These are phyloP conservation scores for Heritiera fomes DNA, from an alignment of 345 rosid genomes.

Conservation along the genomic window DNA sequence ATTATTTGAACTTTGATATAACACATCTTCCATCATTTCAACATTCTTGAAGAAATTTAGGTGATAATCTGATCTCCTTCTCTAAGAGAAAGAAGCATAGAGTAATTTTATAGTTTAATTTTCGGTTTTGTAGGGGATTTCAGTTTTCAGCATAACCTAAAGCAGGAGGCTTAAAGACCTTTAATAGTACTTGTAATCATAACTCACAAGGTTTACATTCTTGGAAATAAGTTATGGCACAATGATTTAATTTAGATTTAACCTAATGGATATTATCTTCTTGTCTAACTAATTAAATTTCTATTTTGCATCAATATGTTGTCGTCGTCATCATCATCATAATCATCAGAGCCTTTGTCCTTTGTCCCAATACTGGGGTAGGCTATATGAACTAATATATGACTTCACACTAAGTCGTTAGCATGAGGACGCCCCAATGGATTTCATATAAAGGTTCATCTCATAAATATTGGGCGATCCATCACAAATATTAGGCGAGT, in stretches of 20 bases:
- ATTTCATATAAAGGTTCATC: no score
- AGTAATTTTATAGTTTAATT: neutral
- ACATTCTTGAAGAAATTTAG: neutral
- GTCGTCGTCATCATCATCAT: no score
- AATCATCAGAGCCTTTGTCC: no score
- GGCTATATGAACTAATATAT: no score
- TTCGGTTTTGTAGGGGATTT: neutral
- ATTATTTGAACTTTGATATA: neutral
- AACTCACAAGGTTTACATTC: neutral
- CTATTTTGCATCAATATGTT: no score
- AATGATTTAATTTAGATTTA: neutral
- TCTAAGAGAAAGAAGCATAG: neutral
- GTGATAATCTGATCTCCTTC: neutral
- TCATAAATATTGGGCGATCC: no score
- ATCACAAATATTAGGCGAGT: no score
- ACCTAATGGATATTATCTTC: neutral
- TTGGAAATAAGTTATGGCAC: neutral
- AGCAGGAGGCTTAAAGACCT: neutral
- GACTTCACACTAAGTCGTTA: no score
- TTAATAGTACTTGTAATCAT: neutral
- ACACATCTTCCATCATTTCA: neutral
- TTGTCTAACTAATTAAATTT: no score
- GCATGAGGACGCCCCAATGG: no score
- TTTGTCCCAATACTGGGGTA: no score
- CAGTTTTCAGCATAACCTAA: neutral